These are phyloP conservation scores for Tilletia setariae DNA, from an alignment of 1,284 basidiomycete species.

Conservation along the genomic window DNA sequence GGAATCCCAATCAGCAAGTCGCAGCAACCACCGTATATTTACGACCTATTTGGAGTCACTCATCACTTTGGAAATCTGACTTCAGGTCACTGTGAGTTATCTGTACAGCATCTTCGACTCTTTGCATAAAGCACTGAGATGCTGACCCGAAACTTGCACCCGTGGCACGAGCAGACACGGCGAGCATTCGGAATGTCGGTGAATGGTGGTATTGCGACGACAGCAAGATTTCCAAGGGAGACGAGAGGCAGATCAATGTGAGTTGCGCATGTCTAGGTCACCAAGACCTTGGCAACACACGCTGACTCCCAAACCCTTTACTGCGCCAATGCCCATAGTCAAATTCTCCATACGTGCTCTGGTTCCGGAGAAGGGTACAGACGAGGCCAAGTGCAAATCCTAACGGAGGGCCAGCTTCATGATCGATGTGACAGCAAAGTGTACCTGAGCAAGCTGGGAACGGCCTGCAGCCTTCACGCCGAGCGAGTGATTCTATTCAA, in stretches of 20 bases:
- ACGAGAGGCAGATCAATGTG: constrained; percentile 39
- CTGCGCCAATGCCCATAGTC: constrained; percentile 16
- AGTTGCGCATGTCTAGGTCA: not conserved
- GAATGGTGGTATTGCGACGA: constrained; percentile 53
- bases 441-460: too few relatives aligned
- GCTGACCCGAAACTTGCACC: not conserved
- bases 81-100: constrained; percentile 47
- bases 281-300: not conserved
- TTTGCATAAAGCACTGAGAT: not conserved
- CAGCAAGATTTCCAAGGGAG: constrained; percentile 31
- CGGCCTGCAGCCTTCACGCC: too few relatives aligned
- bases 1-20: constrained; percentile 24
- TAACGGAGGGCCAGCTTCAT: too few relatives aligned
- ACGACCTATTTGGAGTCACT: constrained; percentile 57
- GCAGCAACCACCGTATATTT: constrained; percentile 53
- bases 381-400: not conserved
- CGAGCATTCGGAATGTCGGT: constrained; percentile 40
- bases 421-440: too few relatives aligned
- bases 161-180: constrained; percentile 31
- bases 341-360: constrained; percentile 47
- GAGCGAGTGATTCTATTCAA: too few relatives aligned
- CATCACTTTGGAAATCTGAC: constrained; percentile 54
- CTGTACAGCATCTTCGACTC: not conserved
- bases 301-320: not conserved
- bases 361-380: constrained; percentile 33